Base-by-base conservation (phyloP, 306 rosid species). In the Medicago ruthenica region DNA sequence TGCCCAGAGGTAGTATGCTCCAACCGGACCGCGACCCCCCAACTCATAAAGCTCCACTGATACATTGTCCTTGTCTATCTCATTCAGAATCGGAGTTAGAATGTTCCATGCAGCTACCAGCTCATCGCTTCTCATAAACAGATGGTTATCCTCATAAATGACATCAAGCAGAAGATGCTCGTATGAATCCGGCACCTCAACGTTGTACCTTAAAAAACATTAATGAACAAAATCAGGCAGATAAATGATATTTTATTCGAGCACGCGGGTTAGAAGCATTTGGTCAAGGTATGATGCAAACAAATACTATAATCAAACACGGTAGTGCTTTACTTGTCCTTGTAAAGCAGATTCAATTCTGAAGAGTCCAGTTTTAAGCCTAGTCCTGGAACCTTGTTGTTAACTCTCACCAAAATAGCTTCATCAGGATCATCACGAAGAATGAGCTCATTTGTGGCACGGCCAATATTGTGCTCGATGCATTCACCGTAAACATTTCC, bases 341-440 rank as follows among this genome's bases (percentile, higher is more conserved):
- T 91, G 76, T 91, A 91, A 42, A 89, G 97, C 81, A 94, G 70
- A 84, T 94, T 91, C 73, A 94, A 65, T 50, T 94, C 97, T 8
- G 98, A 90, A 73, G 91, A 89, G 85, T 94, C 97, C 87, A 94
- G 83, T 63, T 85, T 89, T 82, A 91, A 76, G 76, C 94, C 97
- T 82, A 94, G 66, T 71, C 98, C 98, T n/a, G 97, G 98, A 84
- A 90, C 84, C 86, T 90, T 94, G 70, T 91, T 94, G 87, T 94
- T 94, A 15, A 94, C 93, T 81, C 85, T 87, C 73, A 94, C 84
- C 71, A 94, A 78, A 79, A 94, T 89, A 79, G 98, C 93, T 83
- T 94, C 98, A 67, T 91, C 93, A 0, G 97, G 98, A 20, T 73
- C 85, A 66, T 89, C 98, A 1, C 98, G 90, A 42, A 91, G 88